Percentiles rank a stretch among this genome's conserved stretches.
Conservation (phyloP, 2,329 filamentous ascomycete species). For the Fusarium oligoseptatum region DNA sequence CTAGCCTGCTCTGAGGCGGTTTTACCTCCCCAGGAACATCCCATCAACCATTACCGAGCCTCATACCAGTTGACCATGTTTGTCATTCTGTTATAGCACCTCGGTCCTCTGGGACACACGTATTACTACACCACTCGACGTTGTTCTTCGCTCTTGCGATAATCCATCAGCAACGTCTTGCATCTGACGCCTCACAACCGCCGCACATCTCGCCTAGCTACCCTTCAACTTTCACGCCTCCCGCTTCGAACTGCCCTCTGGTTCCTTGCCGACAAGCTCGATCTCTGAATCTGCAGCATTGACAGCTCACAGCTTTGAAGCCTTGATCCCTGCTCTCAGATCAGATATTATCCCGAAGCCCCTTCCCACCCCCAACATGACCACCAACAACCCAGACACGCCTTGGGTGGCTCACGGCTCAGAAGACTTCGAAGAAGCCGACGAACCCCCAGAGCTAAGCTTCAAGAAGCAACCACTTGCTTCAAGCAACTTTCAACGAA, state of each 20-base stretch:
- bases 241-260: constrained; percentile 8
- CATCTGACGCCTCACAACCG: constrained; percentile 33
- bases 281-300: constrained; percentile 17
- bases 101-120: constrained; percentile 55
- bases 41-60: constrained; percentile 26
- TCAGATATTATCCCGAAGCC: constrained; percentile 33
- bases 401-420: constrained; percentile 56
- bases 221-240: not conserved
- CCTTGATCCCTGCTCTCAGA: constrained; percentile 29
- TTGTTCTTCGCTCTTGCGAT: constrained; percentile 18
- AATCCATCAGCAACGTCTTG: constrained; percentile 38
- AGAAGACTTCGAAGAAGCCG: constrained; percentile 80
- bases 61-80: constrained; percentile 51
- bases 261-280: constrained; percentile 15
- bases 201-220: constrained; percentile 5
- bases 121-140: constrained; percentile 27
- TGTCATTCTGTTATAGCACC: constrained; percentile 52
- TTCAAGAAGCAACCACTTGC: constrained; percentile 45
- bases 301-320: constrained; percentile 2
- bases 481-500: constrained; percentile 61
- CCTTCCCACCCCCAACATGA: constrained; percentile 51
- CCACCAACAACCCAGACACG: constrained; percentile 46
- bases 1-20: constrained; percentile 24
- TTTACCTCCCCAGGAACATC: constrained; percentile 19
- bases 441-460: constrained; percentile 84